These are phyloP conservation scores for Xylariomycetidae sp. DNA, from an alignment of 2,329 filamentous ascomycete genomes.

Conservation along the genomic window DNA sequence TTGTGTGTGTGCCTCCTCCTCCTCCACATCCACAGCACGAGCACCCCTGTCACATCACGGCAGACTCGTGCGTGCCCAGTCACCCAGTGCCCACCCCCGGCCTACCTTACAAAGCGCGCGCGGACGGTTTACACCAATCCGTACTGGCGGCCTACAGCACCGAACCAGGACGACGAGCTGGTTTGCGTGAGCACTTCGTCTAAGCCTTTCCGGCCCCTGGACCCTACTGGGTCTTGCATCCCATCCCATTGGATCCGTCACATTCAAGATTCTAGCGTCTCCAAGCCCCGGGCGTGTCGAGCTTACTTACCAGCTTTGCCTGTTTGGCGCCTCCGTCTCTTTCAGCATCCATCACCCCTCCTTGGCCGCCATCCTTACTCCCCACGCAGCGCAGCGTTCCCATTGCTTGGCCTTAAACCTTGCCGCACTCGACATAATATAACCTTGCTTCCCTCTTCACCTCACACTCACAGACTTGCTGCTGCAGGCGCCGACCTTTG, in stretches of 20 bases:
- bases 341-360: slow-evolving; percentile 22
- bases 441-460: slow-evolving; percentile 25
- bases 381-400: too few relatives aligned
- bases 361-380: too few relatives aligned
- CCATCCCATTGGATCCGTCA: slow-evolving; percentile 24
- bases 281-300: slow-evolving; percentile 20
- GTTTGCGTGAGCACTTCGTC: slow-evolving; percentile 5
- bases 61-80: too few relatives aligned
- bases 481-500: slow-evolving; percentile 31
- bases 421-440: slow-evolving; percentile 28
- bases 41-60: too few relatives aligned
- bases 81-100: too few relatives aligned
- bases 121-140: slow-evolving; percentile 12
- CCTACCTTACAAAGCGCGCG: too few relatives aligned
- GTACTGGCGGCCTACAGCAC: slow-evolving; percentile 5
- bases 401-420: too few relatives aligned
- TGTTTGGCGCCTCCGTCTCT: slow-evolving; percentile 28
- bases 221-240: slow-evolving; percentile 6
- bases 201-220: slow-evolving; percentile 5
- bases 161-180: too few relatives aligned
- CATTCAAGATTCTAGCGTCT: slow-evolving; percentile 23
- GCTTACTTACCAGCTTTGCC: too few relatives aligned
- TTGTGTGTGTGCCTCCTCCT: too few relatives aligned
- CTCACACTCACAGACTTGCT: slow-evolving; percentile 2
- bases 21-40: slow-evolving; percentile 20